A percentile compares a stretch with the other conserved stretches of the same genome.
Evolutionary conservation across 1,284 basidiomycete genomes (phyloP).

Genomic region (Malassezia arunalokei): DNA sequence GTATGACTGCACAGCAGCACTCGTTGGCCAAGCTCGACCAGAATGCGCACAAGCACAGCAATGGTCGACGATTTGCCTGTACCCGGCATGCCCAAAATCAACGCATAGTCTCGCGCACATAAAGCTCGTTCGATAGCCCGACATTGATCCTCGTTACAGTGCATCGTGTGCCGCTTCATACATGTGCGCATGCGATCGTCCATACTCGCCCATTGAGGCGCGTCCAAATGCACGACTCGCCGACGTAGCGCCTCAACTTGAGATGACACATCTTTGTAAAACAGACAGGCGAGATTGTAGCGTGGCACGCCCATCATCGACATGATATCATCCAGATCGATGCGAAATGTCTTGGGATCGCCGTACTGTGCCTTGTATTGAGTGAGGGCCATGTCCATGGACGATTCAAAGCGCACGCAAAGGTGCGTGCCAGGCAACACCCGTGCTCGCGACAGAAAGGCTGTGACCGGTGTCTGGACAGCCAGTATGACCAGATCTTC

Average conservation of each 20-base stretch:
- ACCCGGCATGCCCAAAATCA: slow-evolving; percentile 93
- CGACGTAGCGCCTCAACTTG: slow-evolving; percentile 28
- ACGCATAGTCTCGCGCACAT: slow-evolving; percentile 71
- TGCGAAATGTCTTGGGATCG: slow-evolving; percentile 58
- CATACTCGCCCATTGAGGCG: slow-evolving; percentile 54
- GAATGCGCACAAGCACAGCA: slow-evolving; percentile 66
- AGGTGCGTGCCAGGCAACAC: slow-evolving; percentile 51
- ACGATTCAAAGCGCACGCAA: slow-evolving; percentile 67
- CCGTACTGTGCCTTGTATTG: slow-evolving; percentile 15
- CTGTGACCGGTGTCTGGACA: slow-evolving; percentile 51
- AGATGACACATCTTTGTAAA: slow-evolving; percentile 54
- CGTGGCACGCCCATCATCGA: slow-evolving; percentile 75
- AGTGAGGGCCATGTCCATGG: slow-evolving; percentile 49
- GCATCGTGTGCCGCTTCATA: slow-evolving; percentile 18
- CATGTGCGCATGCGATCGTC: slow-evolving; percentile 31
- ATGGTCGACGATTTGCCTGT: slow-evolving; percentile 96
- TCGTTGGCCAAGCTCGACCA: slow-evolving; percentile 69
- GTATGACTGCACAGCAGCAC: slow-evolving; percentile 85
- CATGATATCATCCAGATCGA: slow-evolving; percentile 85
- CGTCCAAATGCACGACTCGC: slow-evolving; percentile 67
- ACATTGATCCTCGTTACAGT: slow-evolving; percentile 60
- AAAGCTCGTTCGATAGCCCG: slow-evolving; percentile 64
- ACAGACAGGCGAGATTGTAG: slow-evolving; percentile 77
- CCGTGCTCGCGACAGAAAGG: slow-evolving; percentile 6
- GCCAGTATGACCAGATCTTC: slow-evolving; percentile 73